Base-by-base conservation (phyloP, 2,329 filamentous ascomycete genomes). In the Alternaria longipes region DNA sequence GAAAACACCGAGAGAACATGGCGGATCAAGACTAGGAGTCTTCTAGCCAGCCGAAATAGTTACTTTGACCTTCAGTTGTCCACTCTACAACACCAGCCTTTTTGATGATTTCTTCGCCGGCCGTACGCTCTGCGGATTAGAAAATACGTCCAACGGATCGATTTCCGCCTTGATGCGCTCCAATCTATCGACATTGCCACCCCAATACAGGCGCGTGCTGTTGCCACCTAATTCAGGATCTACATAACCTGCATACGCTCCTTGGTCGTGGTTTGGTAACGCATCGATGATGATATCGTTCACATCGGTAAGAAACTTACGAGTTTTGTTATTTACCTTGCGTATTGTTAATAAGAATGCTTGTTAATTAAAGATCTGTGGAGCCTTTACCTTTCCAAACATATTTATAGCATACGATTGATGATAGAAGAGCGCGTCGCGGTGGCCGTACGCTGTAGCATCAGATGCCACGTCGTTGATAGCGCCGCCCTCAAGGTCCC, bases 211-310 rank as follows among this genome's bases (percentile, higher is more conserved):
- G 53, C 79, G 67, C 63, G 82, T 79, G n/a, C 77, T 79, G 4
- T 79, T 73, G 8, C 75, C 73, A 30, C 80, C 79, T 56, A 86
- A 71, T 34, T 76, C 78, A 0, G 82, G 79, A 71, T 86, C 84
- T 3, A 84, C 81, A 56, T 86, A 86, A 63, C 85, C 85, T 47
- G 82, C 80, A 66, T 86, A 86, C 53, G 81, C 81, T 4, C 82
- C 83, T 67, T 80, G 78, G 8, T 79, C 66, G 11, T 71, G 70
- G 14, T 72, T 68, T 18, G 72, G 66, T 57, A 79, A 59, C 9
- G 68, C 62, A 51, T 74, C 65, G 18, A 66, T 72, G 12, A 81
- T 66, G n/a, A 74, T 65, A 7, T 80, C 73, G 56, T 81, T 80
- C 65, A 82, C 76, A 41, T 78, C 77, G 6, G 79, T 74, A 8